Base-by-base conservation (phyloP, 2,329 filamentous ascomycete species). In the Aspergillus luchuensis region DNA sequence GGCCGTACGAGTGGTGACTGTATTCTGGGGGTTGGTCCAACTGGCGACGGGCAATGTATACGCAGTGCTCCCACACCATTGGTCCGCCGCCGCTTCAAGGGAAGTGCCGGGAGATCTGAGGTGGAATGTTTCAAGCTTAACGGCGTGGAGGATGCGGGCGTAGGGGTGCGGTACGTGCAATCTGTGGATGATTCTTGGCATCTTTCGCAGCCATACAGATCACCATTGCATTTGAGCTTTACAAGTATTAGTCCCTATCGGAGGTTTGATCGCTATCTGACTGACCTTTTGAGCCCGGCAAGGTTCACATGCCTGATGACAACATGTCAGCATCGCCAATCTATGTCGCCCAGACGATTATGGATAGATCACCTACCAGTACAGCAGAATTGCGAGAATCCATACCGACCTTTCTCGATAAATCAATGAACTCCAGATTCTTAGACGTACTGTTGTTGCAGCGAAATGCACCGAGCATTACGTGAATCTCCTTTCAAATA, bases 391-490 rank as follows among this genome's bases (percentile, higher is more conserved):
- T 56, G 8, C 39, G 53, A 25, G 38, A 15, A 28, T 56, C 53
- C 38, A 56, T 43, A 30, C 19, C 28, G 23, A 23, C 28, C 8
- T 56, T 55, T n/a, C 21, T 17, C 6, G 53, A 56, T 19, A 47
- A 23, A 17, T 47, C 53, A 45, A 47, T 15, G 41, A 30, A 56
- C 47, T 56, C 53, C 11, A 21, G 4, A 30, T 41, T 47, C 39
- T 45, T 56, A 5, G 23, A 15, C 15, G 39, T 11, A 36, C 19
- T 39, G 21, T 28, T 56, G 41, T 28, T 47, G 19, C 53, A 45
- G 7, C 38, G 53, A 43, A 56, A 56, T 30, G 38, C 53, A 56
- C 53, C 53, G 15, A 56, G 47, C 53, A 56, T 56, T 21, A n/a
- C 17, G 17, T 13, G 4, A 5, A 23, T 19, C 7, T 0, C 10